phyloP scores from a whole-genome alignment of 768 basidiomycete species.

The Mycena alexandri region DNA sequence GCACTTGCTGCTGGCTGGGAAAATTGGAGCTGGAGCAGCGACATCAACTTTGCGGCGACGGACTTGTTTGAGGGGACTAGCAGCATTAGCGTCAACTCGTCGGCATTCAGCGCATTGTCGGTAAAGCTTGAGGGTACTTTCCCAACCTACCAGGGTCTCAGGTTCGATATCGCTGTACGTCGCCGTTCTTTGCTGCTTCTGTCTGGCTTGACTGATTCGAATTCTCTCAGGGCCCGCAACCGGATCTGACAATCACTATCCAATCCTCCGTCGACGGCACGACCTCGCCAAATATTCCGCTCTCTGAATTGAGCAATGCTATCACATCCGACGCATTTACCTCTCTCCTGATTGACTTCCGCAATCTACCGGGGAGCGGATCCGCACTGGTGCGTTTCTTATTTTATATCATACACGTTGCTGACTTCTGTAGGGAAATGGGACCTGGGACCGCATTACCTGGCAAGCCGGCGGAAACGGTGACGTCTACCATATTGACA shows the following conservation, averaged over 20 bases:
- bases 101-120: conserved; percentile 59
- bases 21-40: conserved; percentile 65
- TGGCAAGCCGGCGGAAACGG: conserved; percentile 63
- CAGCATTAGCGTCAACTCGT: conserved; percentile 59
- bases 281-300: conserved; percentile 54
- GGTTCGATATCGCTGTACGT: conserved; percentile 64
- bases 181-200: neutral
- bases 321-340: conserved; percentile 56
- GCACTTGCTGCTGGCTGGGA: conserved; percentile 61
- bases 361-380: conserved; percentile 57
- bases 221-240: conserved; percentile 56
- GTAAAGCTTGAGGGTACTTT: conserved; percentile 59
- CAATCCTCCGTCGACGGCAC: conserved; percentile 53
- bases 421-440: conserved; percentile 45
- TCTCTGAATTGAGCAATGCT: conserved; percentile 56
- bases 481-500: conserved; percentile 64
- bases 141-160: conserved; percentile 58
- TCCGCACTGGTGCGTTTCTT: conserved; percentile 48
- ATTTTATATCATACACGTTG: too few species aligned
- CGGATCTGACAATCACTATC: conserved; percentile 58
- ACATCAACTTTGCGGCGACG: conserved; percentile 58
- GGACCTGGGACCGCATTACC: conserved; percentile 63
- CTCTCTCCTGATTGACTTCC: conserved; percentile 62
- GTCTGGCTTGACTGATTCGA: neutral
- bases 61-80: conserved; percentile 57